Evolutionary conservation across 2,329 filamentous ascomycete species (phyloP), one percentile per base, ranked within the genome.

Genomic region (Botrytis squamosa): DNA sequence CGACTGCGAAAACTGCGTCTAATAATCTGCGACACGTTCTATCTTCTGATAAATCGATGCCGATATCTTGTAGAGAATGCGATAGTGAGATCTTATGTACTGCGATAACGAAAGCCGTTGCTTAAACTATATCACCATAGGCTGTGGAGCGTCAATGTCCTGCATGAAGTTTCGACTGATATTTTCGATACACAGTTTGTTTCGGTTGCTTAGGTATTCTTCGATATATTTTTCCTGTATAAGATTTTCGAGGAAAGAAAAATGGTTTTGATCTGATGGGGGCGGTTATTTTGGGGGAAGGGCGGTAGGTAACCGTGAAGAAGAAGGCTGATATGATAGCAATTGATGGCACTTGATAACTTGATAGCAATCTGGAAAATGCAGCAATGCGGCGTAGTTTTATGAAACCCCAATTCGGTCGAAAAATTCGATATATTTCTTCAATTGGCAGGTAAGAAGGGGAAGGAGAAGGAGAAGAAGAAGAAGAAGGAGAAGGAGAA

Each of bases 111-210:
- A 38, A 67, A 67, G 33, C 22, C 44, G 64, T n/a, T 38, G 62
- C 40, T 29, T 44, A 8, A 14, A 33, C 5, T 65, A 46, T 46
- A 65, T 46, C 42, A 33, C 29, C n/a, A n/a, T 44, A 29, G 62
- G 25, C 22, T 62, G 59, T 25, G 14, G n/a, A 57, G 14, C 14
- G n/a, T 42, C 36, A 36, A 62, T 64, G 60, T 42, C 29, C 42
- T 49, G 63, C n/a, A 65, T 40, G n/a, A 67, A 55, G 65, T 52
- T 67, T 67, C 65, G 22, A 67, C 44, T 40, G 46, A 67, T 52
- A 25, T n/a, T 12, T 52, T 46, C 49, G 64, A 36, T 20, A 67
- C 64, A 67, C 33, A 3, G 33, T 67, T 67, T 67, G 64, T 67
- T 67, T 67, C 64, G 22, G 7, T 52, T 8, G 46, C 29, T 65